phyloP scores from a whole-genome alignment of 495 filamentous ascomycete species.

The Aspergillus kassunensis region DNA sequence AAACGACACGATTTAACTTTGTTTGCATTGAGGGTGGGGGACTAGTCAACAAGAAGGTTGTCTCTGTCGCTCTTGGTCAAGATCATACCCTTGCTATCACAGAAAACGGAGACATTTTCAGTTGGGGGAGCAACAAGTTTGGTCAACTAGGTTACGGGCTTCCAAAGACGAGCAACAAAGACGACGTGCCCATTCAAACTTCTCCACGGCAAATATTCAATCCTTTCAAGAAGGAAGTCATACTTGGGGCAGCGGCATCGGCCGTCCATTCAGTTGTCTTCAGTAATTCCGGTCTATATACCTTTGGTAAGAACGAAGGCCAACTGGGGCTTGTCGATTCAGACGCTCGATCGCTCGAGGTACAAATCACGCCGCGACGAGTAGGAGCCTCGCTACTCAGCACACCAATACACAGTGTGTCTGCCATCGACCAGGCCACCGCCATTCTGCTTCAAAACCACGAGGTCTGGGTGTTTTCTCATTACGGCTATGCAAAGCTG shows the following conservation, averaged over 20 bases:
- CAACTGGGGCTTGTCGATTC: slow-evolving; percentile 93
- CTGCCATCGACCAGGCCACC: slow-evolving; percentile 89
- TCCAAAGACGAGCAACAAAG: slow-evolving; percentile 43
- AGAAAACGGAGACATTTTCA: slow-evolving; percentile 76
- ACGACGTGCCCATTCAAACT: slow-evolving; percentile 76
- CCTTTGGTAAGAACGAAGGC: slow-evolving; percentile 93
- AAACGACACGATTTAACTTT: slow-evolving; percentile 80
- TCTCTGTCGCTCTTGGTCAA: slow-evolving; percentile 75
- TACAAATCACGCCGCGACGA: slow-evolving; percentile 75
- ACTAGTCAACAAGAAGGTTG: slow-evolving; percentile 64
- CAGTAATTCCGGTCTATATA: slow-evolving; percentile 76
- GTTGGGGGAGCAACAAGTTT: slow-evolving; percentile 86
- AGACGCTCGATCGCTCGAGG: slow-evolving; percentile 82
- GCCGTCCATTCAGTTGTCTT: slow-evolving; percentile 87
- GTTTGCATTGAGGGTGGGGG: slow-evolving; percentile 71
- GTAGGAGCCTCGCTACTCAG: slow-evolving; percentile 85
- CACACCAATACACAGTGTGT: slow-evolving; percentile 69
- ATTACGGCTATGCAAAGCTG: slow-evolving; percentile 85
- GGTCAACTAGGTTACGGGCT: slow-evolving; percentile 83
- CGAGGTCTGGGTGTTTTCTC: slow-evolving; percentile 88
- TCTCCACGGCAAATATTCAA: slow-evolving; percentile 88
- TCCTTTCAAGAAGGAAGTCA: slow-evolving; percentile 76
- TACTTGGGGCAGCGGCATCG: slow-evolving; percentile 85
- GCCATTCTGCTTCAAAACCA: slow-evolving; percentile 78
- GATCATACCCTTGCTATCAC: slow-evolving; percentile 87